Evolutionary conservation across 257 asterid species (phyloP).

Genomic region (Rubia yunnanensis): DNA sequence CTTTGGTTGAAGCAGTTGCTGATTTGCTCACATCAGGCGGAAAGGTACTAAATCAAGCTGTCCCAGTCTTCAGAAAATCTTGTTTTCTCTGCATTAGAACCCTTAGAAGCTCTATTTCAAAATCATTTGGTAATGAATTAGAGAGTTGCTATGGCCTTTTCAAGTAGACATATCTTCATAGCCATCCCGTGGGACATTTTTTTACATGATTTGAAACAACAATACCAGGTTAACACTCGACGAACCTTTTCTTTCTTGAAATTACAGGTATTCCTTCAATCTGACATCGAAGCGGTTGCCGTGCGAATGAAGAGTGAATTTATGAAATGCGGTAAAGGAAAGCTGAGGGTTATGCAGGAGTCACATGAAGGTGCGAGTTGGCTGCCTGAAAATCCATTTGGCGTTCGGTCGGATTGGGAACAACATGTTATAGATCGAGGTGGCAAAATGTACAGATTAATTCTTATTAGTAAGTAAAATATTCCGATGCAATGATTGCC

Average conservation of each 20-base stretch:
- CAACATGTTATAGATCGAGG: conserved; percentile 71
- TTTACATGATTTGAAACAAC: no score
- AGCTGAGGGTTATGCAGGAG: conserved; percentile 33
- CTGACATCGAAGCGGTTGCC: conserved; percentile 77
- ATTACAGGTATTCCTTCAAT: conserved; percentile 73
- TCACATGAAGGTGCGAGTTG: conserved; percentile 28
- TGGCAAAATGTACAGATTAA: conserved; percentile 67
- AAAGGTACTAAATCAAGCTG: conserved; percentile 36
- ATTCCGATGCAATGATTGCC: conserved; percentile 8
- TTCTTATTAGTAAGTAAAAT: conserved; percentile 51
- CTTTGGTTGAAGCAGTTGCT: conserved; percentile 79
- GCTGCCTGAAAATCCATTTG: conserved; percentile 77
- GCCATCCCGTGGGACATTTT: no score
- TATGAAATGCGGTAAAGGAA: conserved; percentile 50
- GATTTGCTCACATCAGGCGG: conserved; percentile 55
- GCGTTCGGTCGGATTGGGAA: conserved; percentile 89
- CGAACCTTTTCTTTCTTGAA: conserved; percentile 9
- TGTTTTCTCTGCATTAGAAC: not conserved
- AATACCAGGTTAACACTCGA: not conserved
- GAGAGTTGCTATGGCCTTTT: not conserved
- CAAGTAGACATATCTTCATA: no score
- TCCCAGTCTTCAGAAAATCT: not conserved
- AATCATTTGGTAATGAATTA: not conserved
- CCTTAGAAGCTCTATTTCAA: not conserved
- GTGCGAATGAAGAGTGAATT: conserved; percentile 68